Base-by-base conservation (phyloP, 345 rosid genomes). In the Mangifera indica region DNA sequence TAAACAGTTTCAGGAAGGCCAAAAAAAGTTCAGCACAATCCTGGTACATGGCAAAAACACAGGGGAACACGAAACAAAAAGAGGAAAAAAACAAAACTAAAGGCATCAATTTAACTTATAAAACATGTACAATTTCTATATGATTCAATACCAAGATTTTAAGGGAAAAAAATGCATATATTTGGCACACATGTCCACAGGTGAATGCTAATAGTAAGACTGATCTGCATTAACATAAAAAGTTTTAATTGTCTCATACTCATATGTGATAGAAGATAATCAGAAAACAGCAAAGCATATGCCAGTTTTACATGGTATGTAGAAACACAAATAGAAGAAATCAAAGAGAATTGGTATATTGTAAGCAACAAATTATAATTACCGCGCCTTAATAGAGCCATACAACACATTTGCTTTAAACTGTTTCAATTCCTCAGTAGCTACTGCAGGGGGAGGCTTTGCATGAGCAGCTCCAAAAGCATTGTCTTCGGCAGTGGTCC, bases 391-490 rank as follows among this genome's bases (percentile, higher is more conserved):
- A 18, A 0, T 18, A 48, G 69, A 56, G 71, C 73, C 61, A 58
- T 84, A 85, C 18, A 32, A 24, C 68, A 87, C 63, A 69, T 77
- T 76, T 26, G 60, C 67, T 76, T 69, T 85, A 54, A 79, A 77
- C 64, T 83, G 84, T 77, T 77, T 84, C 66, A 87, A 75, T 64
- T 87, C 91, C 76, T 84, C 87, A 10, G 74, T 58, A 25, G 79
- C 83, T 62, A 72, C 84, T 10, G 81, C 75, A 56, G 79, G 76
- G 63, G 79, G 71, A 60, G 84, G 72, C 74, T 87, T 87, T 11
- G 81, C 54, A 73, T 75, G 80, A 67, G 78, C 80, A 60, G 82
- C 80, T 69, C 86, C 82, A 70, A 79, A 82, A 71, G 84, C 52
- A 73, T 77, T 81, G 40, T 85, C 88, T 63, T 79, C 89, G 4